Base-by-base conservation (phyloP, 345 rosid species). In the Abelmoschus esculentus region DNA sequence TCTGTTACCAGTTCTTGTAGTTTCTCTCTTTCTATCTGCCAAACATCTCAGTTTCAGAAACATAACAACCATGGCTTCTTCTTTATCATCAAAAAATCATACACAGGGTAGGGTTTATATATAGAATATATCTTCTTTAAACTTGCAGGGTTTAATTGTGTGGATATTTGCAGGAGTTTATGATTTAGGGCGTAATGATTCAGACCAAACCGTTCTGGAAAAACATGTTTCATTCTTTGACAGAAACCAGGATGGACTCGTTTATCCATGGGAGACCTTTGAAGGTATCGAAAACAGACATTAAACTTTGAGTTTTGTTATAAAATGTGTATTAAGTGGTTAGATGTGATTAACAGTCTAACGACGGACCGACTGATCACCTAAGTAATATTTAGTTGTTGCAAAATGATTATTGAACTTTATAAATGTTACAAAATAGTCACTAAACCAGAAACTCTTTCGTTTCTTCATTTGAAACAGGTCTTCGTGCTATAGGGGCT, bases 161-260 rank as follows among this genome's bases (percentile, higher is more conserved):
- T 14, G 38, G 1, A 47, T 5, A 13, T 0, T 13, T 66, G 40
- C 38, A 46, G 69, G 19, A 64, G 73, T 4, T 61, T 66, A 12
- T 36, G 79, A 54, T 4, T 47, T 40, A 32, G 80, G 56, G 7
- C 77, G 80, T 9, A 28, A 22, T 4, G 84, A 22, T 54, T 54
- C 13, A 3, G 59, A 83, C 8, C 59, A 71, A 18, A 81, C 78
- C 67, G 75, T 80, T 76, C 78, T 92, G 76, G 93, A 90, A 72
- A 87, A 77, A 73, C 98, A 92, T 62, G 98, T 76, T 0, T 83
- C 93, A 65, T 92, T 90, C 81, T 92, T 92, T 67, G 98, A 92
- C 22, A 76, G 83, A 76, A 85, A 92, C 74, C 76, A 84, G 49
- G 98, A 90, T 59, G 98, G 98, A 0, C 6, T 87, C 19, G 80